phyloP scores from a whole-genome alignment of 2,329 filamentous ascomycete species.

The Penicillium sp. region DNA sequence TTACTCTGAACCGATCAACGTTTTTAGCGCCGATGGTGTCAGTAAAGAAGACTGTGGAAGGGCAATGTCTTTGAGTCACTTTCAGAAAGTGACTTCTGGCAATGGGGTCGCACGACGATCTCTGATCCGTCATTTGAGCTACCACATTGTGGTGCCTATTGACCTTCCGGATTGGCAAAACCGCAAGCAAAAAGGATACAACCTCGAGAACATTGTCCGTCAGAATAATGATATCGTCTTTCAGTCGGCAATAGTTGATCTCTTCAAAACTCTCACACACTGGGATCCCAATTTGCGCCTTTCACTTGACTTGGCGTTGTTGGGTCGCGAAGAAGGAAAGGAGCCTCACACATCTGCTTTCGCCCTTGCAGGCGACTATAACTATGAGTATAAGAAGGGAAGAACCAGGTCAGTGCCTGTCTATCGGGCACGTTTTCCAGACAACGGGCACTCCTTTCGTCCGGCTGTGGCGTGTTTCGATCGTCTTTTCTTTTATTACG shows the following conservation, averaged over 20 bases:
- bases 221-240: constrained; percentile 16
- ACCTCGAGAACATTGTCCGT: constrained; percentile 10
- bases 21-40: constrained; percentile 13
- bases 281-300: constrained; percentile 12
- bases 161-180: constrained; percentile 12
- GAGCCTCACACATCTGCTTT: constrained; percentile 12
- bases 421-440: constrained; percentile 17
- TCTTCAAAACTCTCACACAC: constrained; percentile 11
- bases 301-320: constrained; percentile 2
- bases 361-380: not conserved
- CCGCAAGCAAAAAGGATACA: constrained; percentile 7
- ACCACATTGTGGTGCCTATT: constrained; percentile 12
- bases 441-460: constrained; percentile 8
- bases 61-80: constrained; percentile 9
- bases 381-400: not conserved
- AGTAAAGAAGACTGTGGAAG: not conserved
- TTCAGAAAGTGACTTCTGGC: constrained; percentile 13
- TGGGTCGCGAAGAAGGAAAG: constrained; percentile 2
- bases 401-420: not conserved
- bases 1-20: constrained; percentile 8
- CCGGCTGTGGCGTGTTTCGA: constrained; percentile 7
- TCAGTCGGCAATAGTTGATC: not conserved
- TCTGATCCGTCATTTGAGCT: constrained; percentile 12
- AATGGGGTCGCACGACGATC: not conserved
- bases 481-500: constrained; percentile 6